Conservation (phyloP, 179 eudicot species). For the Silene noctiflora region DNA sequence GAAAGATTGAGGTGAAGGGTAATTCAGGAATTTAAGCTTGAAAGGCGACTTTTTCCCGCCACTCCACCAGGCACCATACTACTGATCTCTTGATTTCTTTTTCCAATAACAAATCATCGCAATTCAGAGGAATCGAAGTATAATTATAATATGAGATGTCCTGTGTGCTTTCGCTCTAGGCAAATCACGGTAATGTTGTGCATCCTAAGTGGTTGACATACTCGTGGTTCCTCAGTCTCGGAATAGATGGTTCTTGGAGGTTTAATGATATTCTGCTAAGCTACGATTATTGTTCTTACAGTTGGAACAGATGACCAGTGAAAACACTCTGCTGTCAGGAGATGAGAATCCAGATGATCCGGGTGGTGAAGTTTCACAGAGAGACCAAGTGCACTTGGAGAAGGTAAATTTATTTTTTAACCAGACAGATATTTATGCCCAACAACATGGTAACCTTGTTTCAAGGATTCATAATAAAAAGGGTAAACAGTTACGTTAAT, state of each 20-base stretch:
- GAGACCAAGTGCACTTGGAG: conserved; percentile 55
- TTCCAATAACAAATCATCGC: no score
- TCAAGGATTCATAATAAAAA: no score
- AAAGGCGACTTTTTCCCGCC: neutral
- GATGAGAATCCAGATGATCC: conserved; percentile 39
- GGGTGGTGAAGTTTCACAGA: conserved; percentile 39
- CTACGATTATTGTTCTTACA: conserved; percentile 31
- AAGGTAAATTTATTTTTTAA: conserved; percentile 44
- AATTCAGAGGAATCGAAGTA: no score
- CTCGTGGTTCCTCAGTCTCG: neutral
- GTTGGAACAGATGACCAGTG: conserved; percentile 81
- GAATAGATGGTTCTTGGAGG: neutral
- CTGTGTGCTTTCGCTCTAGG: neutral
- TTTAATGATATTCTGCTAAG: neutral
- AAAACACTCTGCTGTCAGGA: conserved; percentile 41
- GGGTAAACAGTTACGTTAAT: no score
- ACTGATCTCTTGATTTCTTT: no score
- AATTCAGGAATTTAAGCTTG: no score
- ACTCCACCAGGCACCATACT: neutral
- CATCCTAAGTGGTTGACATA: neutral
- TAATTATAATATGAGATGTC: no score
- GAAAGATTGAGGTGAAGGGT: neutral
- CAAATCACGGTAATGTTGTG: neutral
- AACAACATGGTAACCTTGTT: no score
- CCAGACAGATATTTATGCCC: no score